Percentiles rank a stretch among this genome's conserved stretches.
Conservation (phyloP, 495 filamentous ascomycete genomes). For the Pyrenopolyporus hunteri region DNA sequence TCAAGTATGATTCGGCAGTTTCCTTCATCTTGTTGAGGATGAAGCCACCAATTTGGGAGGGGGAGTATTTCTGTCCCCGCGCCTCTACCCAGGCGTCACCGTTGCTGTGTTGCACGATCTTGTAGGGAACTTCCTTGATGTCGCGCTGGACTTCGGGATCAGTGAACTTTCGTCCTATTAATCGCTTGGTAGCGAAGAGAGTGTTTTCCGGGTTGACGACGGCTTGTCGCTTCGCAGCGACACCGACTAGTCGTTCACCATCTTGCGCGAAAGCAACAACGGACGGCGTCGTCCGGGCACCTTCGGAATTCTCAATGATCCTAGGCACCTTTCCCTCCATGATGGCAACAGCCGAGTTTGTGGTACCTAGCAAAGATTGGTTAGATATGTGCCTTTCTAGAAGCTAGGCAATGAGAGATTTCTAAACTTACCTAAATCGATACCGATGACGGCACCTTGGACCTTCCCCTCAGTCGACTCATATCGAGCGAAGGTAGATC, state of each 20-base stretch:
- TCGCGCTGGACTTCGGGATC: slow-evolving; percentile 96
- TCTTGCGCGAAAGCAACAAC: slow-evolving; percentile 97
- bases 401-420: neutral
- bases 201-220: slow-evolving; percentile 99
- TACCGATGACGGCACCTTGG: slow-evolving; percentile 95
- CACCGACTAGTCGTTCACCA: slow-evolving; percentile 96
- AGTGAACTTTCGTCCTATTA: slow-evolving; percentile 98
- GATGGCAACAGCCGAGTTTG: slow-evolving; percentile 95
- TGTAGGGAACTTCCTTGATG: slow-evolving; percentile 98
- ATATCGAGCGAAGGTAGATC: slow-evolving; percentile 64
- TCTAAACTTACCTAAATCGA: slow-evolving; percentile 84
- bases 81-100: slow-evolving; percentile 98
- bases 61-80: slow-evolving; percentile 95
- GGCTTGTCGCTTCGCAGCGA: slow-evolving; percentile 97
- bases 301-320: slow-evolving; percentile 98
- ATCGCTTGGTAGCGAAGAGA: slow-evolving; percentile 98
- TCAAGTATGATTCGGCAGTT: slow-evolving; percentile 89
- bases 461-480: slow-evolving; percentile 87
- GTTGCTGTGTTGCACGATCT: slow-evolving; percentile 98
- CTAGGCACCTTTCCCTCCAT: slow-evolving; percentile 96
- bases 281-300: slow-evolving; percentile 94
- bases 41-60: slow-evolving; percentile 97
- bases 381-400: slow-evolving; percentile 34
- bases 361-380: slow-evolving; percentile 69
- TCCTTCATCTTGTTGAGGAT: slow-evolving; percentile 99